Evolutionary conservation across 495 filamentous ascomycete species (phyloP).

Genomic region (Copromyces sp.): DNA sequence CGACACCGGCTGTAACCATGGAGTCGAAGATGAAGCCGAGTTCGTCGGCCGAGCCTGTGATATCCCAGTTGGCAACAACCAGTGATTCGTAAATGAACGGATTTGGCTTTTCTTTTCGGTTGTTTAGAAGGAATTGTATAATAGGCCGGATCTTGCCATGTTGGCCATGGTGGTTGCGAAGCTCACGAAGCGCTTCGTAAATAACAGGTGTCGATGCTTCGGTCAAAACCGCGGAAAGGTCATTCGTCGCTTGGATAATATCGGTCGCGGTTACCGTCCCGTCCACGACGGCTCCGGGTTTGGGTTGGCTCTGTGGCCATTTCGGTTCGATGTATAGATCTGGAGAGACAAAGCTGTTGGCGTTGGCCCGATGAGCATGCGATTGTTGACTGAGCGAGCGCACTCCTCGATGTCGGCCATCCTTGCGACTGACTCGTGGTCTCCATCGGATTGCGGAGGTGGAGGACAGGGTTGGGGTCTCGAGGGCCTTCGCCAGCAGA

Average conservation of each 20-base stretch:
- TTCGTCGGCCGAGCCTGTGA: conserved; percentile 52
- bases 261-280: neutral
- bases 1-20: conserved; percentile 52
- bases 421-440: neutral
- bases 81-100: conserved; percentile 60
- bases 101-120: conserved; percentile 53
- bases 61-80: conserved; percentile 58
- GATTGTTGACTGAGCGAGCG: neutral
- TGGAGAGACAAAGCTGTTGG: neutral
- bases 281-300: neutral
- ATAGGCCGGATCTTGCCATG: conserved; percentile 22
- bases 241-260: neutral
- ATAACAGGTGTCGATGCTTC: conserved; percentile 23
- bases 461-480: neutral
- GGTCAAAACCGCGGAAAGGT: neutral
- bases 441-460: neutral
- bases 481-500: conserved; percentile 17
- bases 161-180: conserved; percentile 14
- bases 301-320: neutral
- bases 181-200: conserved; percentile 36
- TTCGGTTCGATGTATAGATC: neutral
- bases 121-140: conserved; percentile 48
- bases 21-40: conserved; percentile 55
- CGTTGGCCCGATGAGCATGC: neutral
- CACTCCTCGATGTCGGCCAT: neutral